Evolutionary conservation across 2,329 filamentous ascomycete species (phyloP).

Genomic region (Talaromyces albobiverticillius): DNA sequence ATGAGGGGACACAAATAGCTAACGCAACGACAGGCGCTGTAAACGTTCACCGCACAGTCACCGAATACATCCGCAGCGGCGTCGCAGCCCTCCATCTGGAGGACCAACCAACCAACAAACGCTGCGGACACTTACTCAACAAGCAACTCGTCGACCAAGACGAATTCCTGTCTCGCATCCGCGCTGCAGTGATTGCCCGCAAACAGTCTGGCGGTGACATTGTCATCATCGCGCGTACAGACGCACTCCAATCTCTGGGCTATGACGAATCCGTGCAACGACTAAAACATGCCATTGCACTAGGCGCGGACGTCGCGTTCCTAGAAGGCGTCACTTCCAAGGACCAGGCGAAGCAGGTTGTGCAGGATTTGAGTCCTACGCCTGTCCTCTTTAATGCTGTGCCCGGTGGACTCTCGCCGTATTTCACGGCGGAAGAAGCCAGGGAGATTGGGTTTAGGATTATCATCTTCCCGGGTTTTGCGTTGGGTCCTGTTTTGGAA

Average conservation of each 20-base stretch:
- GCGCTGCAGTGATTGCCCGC: slow-evolving; percentile 30
- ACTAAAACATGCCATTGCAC: slow-evolving; percentile 25
- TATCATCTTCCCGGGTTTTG: slow-evolving; percentile 32
- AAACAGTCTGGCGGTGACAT: slow-evolving; percentile 27
- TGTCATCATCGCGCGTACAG: slow-evolving; percentile 33
- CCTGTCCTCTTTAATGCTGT: slow-evolving; percentile 36
- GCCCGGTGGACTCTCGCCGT: slow-evolving; percentile 28
- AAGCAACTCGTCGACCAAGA: slow-evolving; percentile 28
- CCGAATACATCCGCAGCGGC: slow-evolving; percentile 41
- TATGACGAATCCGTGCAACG: slow-evolving; percentile 28
- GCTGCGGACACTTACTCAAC: slow-evolving; percentile 39
- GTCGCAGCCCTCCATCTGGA: slow-evolving; percentile 54
- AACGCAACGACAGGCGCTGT: slow-evolving; percentile 24
- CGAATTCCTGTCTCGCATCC: slow-evolving; percentile 23
- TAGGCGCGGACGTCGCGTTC: slow-evolving; percentile 32
- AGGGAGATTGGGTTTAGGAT: slow-evolving; percentile 31
- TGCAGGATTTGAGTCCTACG: slow-evolving; percentile 24
- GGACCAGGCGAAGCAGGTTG: slow-evolving; percentile 25
- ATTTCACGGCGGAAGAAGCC: slow-evolving; percentile 28
- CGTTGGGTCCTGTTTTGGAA: slow-evolving; percentile 24
- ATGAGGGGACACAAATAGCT: neutral
- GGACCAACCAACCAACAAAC: slow-evolving; percentile 46
- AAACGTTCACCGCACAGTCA: slow-evolving; percentile 43
- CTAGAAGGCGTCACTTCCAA: slow-evolving; percentile 28
- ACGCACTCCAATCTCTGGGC: slow-evolving; percentile 25